Evolutionary conservation across 208 protist genomes (phyloP), one percentile per base, ranked within the genome.

Genomic region (Leishmania gerbilli): DNA sequence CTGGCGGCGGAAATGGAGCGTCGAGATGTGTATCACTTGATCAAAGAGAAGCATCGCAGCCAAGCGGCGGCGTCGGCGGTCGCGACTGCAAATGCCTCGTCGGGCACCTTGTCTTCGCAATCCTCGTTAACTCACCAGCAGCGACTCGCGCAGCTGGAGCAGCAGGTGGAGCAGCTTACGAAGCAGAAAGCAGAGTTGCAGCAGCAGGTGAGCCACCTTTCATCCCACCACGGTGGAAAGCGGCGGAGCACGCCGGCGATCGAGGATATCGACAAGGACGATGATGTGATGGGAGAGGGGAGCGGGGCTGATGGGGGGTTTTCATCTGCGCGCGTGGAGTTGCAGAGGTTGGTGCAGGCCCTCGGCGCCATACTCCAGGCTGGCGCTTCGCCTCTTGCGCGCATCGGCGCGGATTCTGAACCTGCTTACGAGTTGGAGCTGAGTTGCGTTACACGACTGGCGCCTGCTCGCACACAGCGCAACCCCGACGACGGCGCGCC

Each of bases 1-100:
- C 69, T 95, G 9, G 82, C 84, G 11, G 69, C 49, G 2, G 87
- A 89, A 60, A 90, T 95, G 82, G 76, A 88, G 71, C 87, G 92
- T 3, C 89, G 62, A 13, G 90, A 90, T 60, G 92, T 92, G 55
- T 88, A 91, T 68, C 90, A 83, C 74, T 81, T 96, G 19, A 81
- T 93, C 27, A 86, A 88, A 71, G 78, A 86, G 31, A 79, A 72
- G 7, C 93, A 74, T 47, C 68, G 37, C 58, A 84, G 60, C n/a
- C 65, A 47, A 60, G 53, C 56, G 5, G n/a, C 13, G 42, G 24
- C 68, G 24, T 19, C 24, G 42, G 68, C 42, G 24, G 7, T 31
- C 21, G 67, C 5, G 42, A 49, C 68, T 24, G 68, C 68, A 53
- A 49, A 11, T 15, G 13, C 65, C 3, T 45, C 37, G 7, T n/a